A percentile compares a stretch with the other conserved stretches of the same genome.
These are phyloP conservation scores for Apiospora koreana DNA, from an alignment of 2,329 filamentous ascomycete genomes.

Conservation along the genomic window DNA sequence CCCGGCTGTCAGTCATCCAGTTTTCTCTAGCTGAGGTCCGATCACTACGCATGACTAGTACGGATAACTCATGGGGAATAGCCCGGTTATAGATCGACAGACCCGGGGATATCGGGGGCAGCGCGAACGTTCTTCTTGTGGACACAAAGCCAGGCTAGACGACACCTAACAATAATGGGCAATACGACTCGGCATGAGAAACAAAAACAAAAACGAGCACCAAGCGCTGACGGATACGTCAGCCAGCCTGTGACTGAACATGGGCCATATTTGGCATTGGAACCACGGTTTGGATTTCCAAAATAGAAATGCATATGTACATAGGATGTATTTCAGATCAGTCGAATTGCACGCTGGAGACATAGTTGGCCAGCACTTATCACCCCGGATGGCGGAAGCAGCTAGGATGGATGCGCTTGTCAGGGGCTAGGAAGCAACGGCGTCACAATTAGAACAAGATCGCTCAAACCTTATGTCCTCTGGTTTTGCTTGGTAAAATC, in stretches of 20 bases:
- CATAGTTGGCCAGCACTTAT: not conserved
- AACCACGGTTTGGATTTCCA: no score
- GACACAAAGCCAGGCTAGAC: not conserved
- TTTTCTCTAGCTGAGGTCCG: no score
- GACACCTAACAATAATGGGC: not conserved
- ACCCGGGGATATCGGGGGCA: not conserved
- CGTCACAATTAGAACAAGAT: not conserved
- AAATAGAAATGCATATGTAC: not conserved
- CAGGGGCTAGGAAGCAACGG: not conserved
- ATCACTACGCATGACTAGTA: not conserved
- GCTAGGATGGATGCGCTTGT: not conserved
- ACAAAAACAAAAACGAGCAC: no score
- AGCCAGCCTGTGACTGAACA: no score
- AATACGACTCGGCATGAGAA: not conserved
- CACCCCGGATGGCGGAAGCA: not conserved
- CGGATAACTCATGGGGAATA: not conserved
- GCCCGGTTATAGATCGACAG: not conserved
- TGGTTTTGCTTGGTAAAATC: not conserved
- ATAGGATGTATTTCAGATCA: not conserved
- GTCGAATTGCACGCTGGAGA: not conserved
- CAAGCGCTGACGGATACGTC: no score
- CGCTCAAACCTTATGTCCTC: not conserved
- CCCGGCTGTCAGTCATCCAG: not conserved
- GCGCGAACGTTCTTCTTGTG: not conserved
- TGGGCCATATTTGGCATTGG: no score